phyloP scores from a whole-genome alignment of 2,329 filamentous ascomycete genomes.

The Cladosporium phlei region DNA sequence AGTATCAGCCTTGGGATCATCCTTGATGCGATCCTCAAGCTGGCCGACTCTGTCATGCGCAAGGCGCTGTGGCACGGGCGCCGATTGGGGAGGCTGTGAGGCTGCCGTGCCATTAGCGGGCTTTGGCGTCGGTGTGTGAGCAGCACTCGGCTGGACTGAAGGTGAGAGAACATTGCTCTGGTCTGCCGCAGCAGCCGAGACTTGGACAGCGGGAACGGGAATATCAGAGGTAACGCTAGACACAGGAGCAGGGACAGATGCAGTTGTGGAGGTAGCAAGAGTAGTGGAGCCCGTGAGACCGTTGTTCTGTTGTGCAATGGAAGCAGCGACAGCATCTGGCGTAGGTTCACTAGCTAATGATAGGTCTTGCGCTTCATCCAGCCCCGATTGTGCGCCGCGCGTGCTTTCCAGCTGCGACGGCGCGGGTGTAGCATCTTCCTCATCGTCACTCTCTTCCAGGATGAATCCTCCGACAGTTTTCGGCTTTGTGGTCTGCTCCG shows the following conservation, averaged over 20 bases:
- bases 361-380: conserved; percentile 47
- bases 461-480: conserved; percentile 58
- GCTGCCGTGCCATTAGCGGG: conserved; percentile 16
- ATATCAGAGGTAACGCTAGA: conserved; percentile 24
- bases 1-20: conserved; percentile 88
- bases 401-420: conserved; percentile 26
- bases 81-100: conserved; percentile 16
- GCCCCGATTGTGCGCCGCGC: conserved; percentile 23
- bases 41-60: conserved; percentile 71
- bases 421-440: conserved; percentile 29
- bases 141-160: conserved; percentile 35
- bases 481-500: conserved; percentile 35
- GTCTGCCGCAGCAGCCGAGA: conserved; percentile 14
- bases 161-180: conserved; percentile 44
- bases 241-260: conserved; percentile 19
- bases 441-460: conserved; percentile 58
- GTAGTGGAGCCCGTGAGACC: conserved; percentile 33
- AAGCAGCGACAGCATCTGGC: conserved; percentile 30
- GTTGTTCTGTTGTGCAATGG: conserved; percentile 21
- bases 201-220: conserved; percentile 22
- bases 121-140: conserved; percentile 16
- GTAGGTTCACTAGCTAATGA: conserved; percentile 49
- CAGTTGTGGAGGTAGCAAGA: conserved; percentile 17
- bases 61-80: conserved; percentile 44
- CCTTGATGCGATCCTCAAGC: conserved; percentile 83